Evolutionary conservation across 768 basidiomycete species (phyloP).

Genomic region (Asterophora parasitica): DNA sequence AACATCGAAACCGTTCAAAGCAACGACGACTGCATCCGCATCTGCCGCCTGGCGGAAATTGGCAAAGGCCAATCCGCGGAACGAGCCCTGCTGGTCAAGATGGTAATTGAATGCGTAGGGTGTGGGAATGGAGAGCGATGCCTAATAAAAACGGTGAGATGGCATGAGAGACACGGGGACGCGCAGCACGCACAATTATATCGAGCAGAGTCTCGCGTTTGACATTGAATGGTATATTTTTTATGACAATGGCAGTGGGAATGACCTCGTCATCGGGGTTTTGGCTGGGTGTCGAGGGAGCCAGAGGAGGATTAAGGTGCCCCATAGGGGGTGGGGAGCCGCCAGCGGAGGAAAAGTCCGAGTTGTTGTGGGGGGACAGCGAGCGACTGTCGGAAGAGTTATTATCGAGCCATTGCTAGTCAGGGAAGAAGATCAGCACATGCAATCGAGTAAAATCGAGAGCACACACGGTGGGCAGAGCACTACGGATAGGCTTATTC

Average conservation of each 20-base stretch:
- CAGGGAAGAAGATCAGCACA: conserved; percentile 16
- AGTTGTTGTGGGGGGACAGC: conserved; percentile 81
- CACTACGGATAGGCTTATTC: conserved; percentile 65
- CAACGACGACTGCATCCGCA: conserved; percentile 93
- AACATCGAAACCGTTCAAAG: conserved; percentile 93
- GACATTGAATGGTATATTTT: conserved; percentile 99
- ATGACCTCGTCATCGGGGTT: conserved; percentile 86
- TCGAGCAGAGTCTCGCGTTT: conserved; percentile 93
- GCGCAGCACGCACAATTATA: conserved; percentile 74
- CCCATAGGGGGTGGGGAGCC: conserved; percentile 65
- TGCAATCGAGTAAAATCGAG: conserved; percentile 18
- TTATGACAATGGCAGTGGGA: conserved; percentile 98
- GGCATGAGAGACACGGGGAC: conserved; percentile 2
- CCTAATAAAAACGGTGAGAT: conserved; percentile 38
- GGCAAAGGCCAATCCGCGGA: conserved; percentile 96
- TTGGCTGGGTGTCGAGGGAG: conserved; percentile 46
- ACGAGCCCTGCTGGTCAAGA: conserved; percentile 91
- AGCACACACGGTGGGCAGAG: conserved; percentile 66
- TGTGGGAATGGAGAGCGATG: conserved; percentile 88
- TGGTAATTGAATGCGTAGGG: conserved; percentile 99
- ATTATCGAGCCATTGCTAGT: conserved; percentile 85
- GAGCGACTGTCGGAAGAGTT: conserved; percentile 67
- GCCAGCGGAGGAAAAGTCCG: conserved; percentile 84
- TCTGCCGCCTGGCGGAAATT: conserved; percentile 92
- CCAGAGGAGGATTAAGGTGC: conserved; percentile 40